These are phyloP conservation scores for Pseudogymnoascus sp. DNA, from an alignment of 2,329 filamentous ascomycete genomes.

Conservation along the genomic window DNA sequence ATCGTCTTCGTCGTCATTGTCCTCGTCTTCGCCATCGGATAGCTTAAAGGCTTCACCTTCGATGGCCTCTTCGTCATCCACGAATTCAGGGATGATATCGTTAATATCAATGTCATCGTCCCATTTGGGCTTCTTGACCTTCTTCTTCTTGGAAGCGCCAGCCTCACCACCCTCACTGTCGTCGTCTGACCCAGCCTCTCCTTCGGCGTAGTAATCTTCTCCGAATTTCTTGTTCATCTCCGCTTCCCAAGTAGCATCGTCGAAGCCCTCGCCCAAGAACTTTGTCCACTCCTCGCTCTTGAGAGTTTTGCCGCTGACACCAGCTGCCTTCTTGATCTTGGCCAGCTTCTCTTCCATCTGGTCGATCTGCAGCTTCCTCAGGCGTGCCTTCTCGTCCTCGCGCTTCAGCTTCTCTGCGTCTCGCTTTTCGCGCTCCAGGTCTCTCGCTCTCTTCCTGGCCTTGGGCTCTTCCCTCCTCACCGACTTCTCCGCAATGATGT, in stretches of 20 bases:
- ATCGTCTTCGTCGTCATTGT: constrained; percentile 35
- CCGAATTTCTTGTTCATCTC: constrained; percentile 86
- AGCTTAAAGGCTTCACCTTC: constrained; percentile 42
- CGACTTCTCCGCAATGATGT: constrained; percentile 70
- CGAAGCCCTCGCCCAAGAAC: constrained; percentile 81
- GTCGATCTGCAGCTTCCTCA: constrained; percentile 83
- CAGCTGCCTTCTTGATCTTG: constrained; percentile 84
- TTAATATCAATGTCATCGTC: constrained; percentile 97
- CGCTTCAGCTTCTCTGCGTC: constrained; percentile 69
- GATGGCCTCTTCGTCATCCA: constrained; percentile 46
- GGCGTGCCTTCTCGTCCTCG: constrained; percentile 70
- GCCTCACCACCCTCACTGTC: constrained; percentile 44
- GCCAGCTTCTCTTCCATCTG: constrained; percentile 80
- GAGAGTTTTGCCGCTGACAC: constrained; percentile 56
- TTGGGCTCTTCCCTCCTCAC: constrained; percentile 78
- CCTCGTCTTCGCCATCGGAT: constrained; percentile 32
- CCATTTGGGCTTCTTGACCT: constrained; percentile 78
- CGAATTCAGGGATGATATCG: constrained; percentile 80
- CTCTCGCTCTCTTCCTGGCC: constrained; percentile 67
- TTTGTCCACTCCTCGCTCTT: constrained; percentile 74
- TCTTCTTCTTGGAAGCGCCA: constrained; percentile 41
- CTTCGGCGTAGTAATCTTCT: constrained; percentile 77
- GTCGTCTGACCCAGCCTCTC: constrained; percentile 54
- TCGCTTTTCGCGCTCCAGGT: constrained; percentile 66
- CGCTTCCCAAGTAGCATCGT: constrained; percentile 80